Percentiles rank a stretch among this genome's conserved stretches.
Evolutionary conservation across 1,284 basidiomycete genomes (phyloP).

Genomic region (Cerioporus squamosus): DNA sequence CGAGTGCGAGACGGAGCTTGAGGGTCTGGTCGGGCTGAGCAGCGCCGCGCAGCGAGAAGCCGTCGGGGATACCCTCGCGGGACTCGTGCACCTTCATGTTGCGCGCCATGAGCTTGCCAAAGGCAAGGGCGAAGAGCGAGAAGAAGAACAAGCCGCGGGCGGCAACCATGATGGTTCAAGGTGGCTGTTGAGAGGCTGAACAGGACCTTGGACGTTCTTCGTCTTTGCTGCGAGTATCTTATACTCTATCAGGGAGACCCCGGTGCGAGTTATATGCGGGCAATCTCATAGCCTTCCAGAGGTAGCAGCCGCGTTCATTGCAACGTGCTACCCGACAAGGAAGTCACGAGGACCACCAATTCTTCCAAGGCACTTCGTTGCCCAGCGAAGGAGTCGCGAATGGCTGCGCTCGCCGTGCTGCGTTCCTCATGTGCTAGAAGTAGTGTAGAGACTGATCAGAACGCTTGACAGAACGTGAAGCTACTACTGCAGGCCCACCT

Average conservation of each 20-base stretch:
- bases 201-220: not conserved
- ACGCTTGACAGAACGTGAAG: too few relatives aligned
- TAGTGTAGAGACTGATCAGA: too few relatives aligned
- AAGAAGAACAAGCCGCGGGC: conserved; percentile 23
- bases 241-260: not conserved
- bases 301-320: too few relatives aligned
- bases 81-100: conserved; percentile 26
- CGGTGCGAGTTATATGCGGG: not conserved
- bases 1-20: conserved; percentile 61
- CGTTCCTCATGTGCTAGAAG: too few relatives aligned
- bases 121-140: conserved; percentile 29
- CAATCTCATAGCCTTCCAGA: too few relatives aligned
- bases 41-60: conserved; percentile 35
- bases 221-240: not conserved
- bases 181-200: not conserved
- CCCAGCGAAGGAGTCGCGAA: too few relatives aligned
- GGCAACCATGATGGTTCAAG: conserved; percentile 25
- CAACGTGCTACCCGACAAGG: too few relatives aligned
- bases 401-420: too few relatives aligned
- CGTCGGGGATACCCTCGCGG: conserved; percentile 25
- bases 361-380: too few relatives aligned
- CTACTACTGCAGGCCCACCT: too few relatives aligned
- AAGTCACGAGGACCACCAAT: too few relatives aligned
- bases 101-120: conserved; percentile 30
- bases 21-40: conserved; percentile 51